phyloP scores from a whole-genome alignment of 2,329 filamentous ascomycete genomes.

The Aureobasidium zeae region DNA sequence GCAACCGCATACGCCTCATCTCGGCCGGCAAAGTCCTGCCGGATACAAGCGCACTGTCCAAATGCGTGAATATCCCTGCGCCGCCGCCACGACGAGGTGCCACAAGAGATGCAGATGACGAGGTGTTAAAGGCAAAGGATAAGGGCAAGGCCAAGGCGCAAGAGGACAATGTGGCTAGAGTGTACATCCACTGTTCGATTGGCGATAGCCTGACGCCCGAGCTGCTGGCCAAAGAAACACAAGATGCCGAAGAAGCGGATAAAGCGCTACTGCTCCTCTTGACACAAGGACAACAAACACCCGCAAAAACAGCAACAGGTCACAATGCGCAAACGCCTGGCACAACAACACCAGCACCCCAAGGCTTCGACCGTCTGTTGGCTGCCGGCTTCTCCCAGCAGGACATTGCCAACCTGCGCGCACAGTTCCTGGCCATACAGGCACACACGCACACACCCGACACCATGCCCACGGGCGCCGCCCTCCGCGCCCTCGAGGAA shows the following conservation, averaged over 20 bases:
- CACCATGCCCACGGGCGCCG: conserved; percentile 71
- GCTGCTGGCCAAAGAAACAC: conserved; percentile 62
- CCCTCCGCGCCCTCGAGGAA: conserved; percentile 73
- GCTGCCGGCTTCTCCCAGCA: conserved; percentile 69
- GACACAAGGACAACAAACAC: conserved; percentile 27
- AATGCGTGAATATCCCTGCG: conserved; percentile 56
- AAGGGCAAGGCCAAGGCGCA: conserved; percentile 57
- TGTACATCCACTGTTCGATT: conserved; percentile 92
- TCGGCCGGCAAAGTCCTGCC: conserved; percentile 78
- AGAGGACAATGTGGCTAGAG: conserved; percentile 40
- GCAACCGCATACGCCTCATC: conserved; percentile 75
- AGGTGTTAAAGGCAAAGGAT: conserved; percentile 24
- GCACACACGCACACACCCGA: conserved; percentile 75
- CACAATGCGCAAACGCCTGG: conserved; percentile 18
- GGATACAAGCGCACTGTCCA: conserved; percentile 59
- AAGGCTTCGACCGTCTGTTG: conserved; percentile 82
- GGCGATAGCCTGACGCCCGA: conserved; percentile 58
- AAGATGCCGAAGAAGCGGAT: conserved; percentile 32
- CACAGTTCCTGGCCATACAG: conserved; percentile 83
- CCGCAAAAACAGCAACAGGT: background rate
- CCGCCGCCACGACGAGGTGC: conserved; percentile 45
- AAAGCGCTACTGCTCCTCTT: conserved; percentile 28
- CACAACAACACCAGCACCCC: conserved; percentile 49
- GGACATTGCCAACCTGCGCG: conserved; percentile 74
- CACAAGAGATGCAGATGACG: conserved; percentile 26